phyloP scores from a whole-genome alignment of 345 rosid genomes.

The Nephelium lappaceum region DNA sequence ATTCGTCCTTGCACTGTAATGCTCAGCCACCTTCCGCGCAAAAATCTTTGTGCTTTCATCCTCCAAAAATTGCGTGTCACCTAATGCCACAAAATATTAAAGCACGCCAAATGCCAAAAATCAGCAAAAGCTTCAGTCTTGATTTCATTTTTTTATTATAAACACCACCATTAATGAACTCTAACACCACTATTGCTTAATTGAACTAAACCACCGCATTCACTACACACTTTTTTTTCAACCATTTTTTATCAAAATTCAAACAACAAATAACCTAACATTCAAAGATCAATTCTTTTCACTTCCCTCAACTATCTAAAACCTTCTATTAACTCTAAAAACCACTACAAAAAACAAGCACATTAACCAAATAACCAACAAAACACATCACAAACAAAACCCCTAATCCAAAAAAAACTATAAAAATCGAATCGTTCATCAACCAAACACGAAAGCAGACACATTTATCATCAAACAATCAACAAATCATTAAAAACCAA shows the following conservation, averaged over 20 bases:
- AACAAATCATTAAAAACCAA: background rate
- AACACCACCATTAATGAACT: background rate
- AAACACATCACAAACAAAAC: background rate
- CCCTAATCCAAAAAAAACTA: background rate
- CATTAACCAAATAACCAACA: background rate
- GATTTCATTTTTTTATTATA: background rate
- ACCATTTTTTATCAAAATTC: background rate
- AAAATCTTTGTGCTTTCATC: constrained; percentile 64
- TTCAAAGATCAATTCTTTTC: constrained; percentile 10
- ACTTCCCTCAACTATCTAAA: constrained; percentile 1
- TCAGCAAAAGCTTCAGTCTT: background rate
- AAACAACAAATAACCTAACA: constrained; percentile 6
- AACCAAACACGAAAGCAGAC: background rate
- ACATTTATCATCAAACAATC: background rate
- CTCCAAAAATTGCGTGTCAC: constrained; percentile 62
- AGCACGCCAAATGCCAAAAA: background rate
- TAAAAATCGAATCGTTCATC: background rate
- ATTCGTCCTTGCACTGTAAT: constrained; percentile 95
- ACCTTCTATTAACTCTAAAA: constrained; percentile 12
- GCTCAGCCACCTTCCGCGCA: constrained; percentile 87
- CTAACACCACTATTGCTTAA: background rate
- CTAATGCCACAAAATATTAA: constrained; percentile 35
- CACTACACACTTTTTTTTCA: background rate
- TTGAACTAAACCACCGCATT: background rate
- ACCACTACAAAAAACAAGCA: constrained; percentile 5